phyloP scores from a whole-genome alignment of 345 rosid genomes.

The Hibiscus mutabilis region DNA sequence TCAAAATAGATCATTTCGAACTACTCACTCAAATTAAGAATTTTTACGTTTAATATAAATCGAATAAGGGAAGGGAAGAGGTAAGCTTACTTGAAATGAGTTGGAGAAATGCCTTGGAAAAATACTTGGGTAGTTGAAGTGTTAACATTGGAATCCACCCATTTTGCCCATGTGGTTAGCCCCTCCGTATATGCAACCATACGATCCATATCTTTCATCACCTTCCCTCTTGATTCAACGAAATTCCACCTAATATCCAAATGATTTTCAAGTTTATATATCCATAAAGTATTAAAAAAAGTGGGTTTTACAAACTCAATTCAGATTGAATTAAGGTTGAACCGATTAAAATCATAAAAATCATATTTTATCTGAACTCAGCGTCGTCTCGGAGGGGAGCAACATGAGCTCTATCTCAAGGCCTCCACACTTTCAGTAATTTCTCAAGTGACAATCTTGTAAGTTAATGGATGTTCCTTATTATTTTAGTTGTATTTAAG shows the following conservation, averaged over 20 bases:
- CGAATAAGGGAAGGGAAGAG: not conserved
- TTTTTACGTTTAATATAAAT: no score
- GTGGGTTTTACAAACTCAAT: no score
- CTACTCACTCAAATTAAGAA: not conserved
- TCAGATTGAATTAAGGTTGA: no score
- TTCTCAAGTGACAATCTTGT: no score
- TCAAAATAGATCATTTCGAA: not conserved
- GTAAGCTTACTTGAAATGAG: conserved; percentile 39
- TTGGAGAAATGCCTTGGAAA: conserved; percentile 53
- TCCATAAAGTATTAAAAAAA: no score
- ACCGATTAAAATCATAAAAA: no score
- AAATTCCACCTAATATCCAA: conserved; percentile 47
- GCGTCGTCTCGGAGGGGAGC: no score
- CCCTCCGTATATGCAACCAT: conserved; percentile 42
- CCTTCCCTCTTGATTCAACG: conserved; percentile 28
- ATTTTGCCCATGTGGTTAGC: conserved; percentile 46
- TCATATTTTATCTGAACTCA: no score
- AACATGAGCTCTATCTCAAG: no score
- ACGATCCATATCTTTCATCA: conserved; percentile 53
- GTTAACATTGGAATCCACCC: conserved; percentile 51
- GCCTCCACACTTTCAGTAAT: no score
- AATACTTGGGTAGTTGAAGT: conserved; percentile 36
- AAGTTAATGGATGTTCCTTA: no score
- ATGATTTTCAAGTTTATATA: not conserved
- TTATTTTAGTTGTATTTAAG: no score